Base-by-base conservation (phyloP, 352 stramenopile species). In the Phytophthora colocasiae region DNA sequence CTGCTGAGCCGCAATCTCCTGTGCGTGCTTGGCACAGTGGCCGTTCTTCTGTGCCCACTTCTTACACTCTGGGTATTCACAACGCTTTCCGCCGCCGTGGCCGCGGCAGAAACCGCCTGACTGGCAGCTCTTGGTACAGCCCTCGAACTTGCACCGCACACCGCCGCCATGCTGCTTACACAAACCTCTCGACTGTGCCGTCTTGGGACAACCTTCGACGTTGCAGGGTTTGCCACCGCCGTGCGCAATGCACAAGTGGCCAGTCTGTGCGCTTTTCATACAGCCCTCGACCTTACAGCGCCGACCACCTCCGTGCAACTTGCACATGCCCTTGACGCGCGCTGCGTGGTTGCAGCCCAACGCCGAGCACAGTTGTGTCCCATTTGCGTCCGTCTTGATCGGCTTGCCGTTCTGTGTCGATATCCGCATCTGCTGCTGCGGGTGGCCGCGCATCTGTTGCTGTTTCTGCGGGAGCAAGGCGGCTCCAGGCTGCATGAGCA, bases 11-110 rank as follows among this genome's bases (percentile, higher is more conserved):
- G 82, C 82, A 49, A 95, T 83, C 68, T 95, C 87, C 58, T 95
- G 87, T 53, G 87, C 87, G 66, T 95, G 87, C 61, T 95, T 95
- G 46, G 87, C 87, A 63, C 87, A 96, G 59, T 93, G 85, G 31
- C 86, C 87, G 50, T 94, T 94, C 70, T 92, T 92, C 73, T 96
- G 87, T 4, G 87, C 86, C 86, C 87, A 95, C 75, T 96, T 96
- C 19, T 83, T 90, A 60, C 88, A 96, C 55, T 91, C 84, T 0
- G 85, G 85, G 63, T 84, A 94, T 63, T 93, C 85, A 60, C 88
- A 96, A 15, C 88, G 85, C 78, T 94, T 94, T 55, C 88, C 88
- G 26, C 88, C 88, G 14, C 88, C 88, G 60, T 96, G 88, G 15
- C 83, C 85, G 11, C 88, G 88, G 57, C 88, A 96, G 46, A 92